Percentiles rank a stretch among this genome's conserved stretches.
Evolutionary conservation across 306 rosid genomes (phyloP).

Genomic region (Cicer cuneatum): DNA sequence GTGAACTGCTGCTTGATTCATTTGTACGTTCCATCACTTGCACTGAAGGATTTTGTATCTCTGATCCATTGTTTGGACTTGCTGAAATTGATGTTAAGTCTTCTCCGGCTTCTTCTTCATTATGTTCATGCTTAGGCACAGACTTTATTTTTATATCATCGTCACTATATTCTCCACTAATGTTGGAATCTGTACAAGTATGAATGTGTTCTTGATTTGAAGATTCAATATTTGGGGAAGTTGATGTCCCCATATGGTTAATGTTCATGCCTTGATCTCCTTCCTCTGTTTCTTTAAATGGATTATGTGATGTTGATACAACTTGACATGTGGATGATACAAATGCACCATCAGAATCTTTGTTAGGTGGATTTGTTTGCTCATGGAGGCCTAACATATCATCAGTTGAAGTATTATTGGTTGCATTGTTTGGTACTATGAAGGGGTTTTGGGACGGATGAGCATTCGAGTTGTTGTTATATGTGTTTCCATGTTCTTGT

Average conservation of each 20-base stretch:
- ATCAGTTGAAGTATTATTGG: neutral
- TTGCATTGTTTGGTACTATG: neutral
- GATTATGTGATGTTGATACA: neutral
- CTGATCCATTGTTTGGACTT: slow-evolving; percentile 28
- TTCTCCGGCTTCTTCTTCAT: slow-evolving; percentile 21
- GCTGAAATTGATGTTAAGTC: slow-evolving; percentile 6
- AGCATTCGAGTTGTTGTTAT: slow-evolving; percentile 2
- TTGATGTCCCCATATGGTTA: neutral
- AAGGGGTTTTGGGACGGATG: slow-evolving; percentile 45
- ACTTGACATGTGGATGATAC: neutral
- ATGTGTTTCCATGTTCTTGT: slow-evolving; percentile 33
- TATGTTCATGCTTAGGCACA: slow-evolving; percentile 23
- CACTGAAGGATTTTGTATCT: slow-evolving; percentile 60
- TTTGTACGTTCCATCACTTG: slow-evolving; percentile 76
- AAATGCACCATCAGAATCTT: neutral
- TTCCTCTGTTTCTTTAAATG: slow-evolving; percentile 15
- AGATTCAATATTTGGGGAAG: slow-evolving; percentile 14
- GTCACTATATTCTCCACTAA: slow-evolving; percentile 18
- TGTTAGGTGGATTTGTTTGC: neutral
- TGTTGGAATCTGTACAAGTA: neutral
- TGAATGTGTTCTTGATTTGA: slow-evolving; percentile 7
- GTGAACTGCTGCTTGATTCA: slow-evolving; percentile 42
- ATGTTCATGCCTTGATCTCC: slow-evolving; percentile 24
- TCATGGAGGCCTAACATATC: slow-evolving; percentile 14
- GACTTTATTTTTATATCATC: slow-evolving; percentile 45